Evolutionary conservation across 768 basidiomycete species (phyloP), one percentile per base, ranked within the genome.

Genomic region (Myochromella boudieri): DNA sequence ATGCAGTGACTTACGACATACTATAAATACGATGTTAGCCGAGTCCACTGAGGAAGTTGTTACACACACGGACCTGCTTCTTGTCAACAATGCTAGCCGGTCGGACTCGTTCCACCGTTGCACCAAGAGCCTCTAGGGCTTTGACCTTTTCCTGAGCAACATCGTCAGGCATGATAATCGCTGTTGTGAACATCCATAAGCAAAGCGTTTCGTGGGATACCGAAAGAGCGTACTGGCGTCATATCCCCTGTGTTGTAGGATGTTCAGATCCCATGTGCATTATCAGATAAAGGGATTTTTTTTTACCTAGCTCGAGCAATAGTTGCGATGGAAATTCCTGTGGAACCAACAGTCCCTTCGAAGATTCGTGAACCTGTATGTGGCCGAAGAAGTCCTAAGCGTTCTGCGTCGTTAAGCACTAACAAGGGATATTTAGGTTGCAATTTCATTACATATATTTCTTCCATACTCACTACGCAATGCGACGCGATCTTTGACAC

Each of bases 401-500:
- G 76, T 62, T 98, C 95, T 0, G 97, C 97, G 58, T 97, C 90
- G 52, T 94, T 81, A 55, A 99, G 92, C 75, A 98, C 95, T 98
- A 61, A 10, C 15, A 25, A 25, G 17, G 34, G 7, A 22, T 22
- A 10, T 41, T 15, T 46, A 25, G 32, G 32, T 18, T 26, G 15
- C 28, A n/a, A n/a, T n/a, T n/a, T n/a, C n/a, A n/a, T n/a, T n/a
- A n/a, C n/a, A 24, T 10, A n/a, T 8, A 8, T 25, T 14, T 11
- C 15, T 25, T 17, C 1, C 38, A 31, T 50, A 55, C 81, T 49
- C 59, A 97, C 95, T 91, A 64, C 84, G 80, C 49, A 97, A 64
- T 0, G 95, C 95, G n/a, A 98, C 95, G 24, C 97, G 82, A 65
- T 99, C 97, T 65, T 99, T 99, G 40, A 97, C 89, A 44, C 95